These are phyloP conservation scores for Hypoxylon sp. DNA, from an alignment of 2,329 filamentous ascomycete genomes.

Conservation along the genomic window DNA sequence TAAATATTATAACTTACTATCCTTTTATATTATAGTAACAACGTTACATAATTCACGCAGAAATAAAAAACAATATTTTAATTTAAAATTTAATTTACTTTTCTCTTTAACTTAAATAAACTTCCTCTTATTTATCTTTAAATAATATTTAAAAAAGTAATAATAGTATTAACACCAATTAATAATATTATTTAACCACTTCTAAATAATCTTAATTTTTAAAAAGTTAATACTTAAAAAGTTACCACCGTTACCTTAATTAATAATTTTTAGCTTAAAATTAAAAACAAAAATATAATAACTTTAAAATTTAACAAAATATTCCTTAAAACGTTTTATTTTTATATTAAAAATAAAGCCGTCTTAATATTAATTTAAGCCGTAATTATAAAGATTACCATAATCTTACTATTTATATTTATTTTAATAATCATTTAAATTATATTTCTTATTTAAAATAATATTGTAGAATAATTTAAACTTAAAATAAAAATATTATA, in stretches of 20 bases:
- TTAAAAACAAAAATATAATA: neutral
- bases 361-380: neutral
- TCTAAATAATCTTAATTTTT: conserved; percentile 5
- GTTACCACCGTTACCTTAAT: neutral
- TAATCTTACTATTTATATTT: neutral
- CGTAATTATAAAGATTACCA: neutral
- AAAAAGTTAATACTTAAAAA: conserved; percentile 2
- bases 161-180: conserved; percentile 4
- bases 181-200: conserved; percentile 7
- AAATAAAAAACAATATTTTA: neutral
- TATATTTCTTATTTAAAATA: neutral
- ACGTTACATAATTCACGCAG: neutral
- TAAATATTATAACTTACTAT: neutral
- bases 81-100: neutral
- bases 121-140: conserved; percentile 4
- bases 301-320: neutral
- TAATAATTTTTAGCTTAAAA: conserved; percentile 6
- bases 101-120: neutral
- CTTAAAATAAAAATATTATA: neutral
- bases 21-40: neutral
- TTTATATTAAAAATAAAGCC: neutral
- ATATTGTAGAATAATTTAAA: neutral
- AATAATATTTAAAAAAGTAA: conserved; percentile 5
- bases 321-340: neutral
- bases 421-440: neutral